Percentiles rank a stretch among this genome's conserved stretches.
Conservation (phyloP, 2,329 filamentous ascomycete genomes). For the Phialophora tarda region DNA sequence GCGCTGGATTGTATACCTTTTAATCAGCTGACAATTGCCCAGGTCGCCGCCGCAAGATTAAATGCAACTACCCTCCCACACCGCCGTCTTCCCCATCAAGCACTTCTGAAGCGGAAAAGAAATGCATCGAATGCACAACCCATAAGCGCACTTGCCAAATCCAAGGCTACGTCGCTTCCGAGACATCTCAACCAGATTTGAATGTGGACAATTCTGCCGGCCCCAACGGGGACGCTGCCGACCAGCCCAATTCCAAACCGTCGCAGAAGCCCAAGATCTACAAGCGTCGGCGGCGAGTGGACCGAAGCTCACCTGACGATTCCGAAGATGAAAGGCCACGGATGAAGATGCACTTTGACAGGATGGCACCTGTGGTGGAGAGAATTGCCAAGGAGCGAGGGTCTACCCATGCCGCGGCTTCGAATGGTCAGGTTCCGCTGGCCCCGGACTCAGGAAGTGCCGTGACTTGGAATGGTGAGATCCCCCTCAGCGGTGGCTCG, state of each 20-base stretch:
- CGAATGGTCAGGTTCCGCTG: not conserved
- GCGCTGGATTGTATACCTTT: not conserved
- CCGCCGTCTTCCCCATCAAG: slow-evolving; percentile 2
- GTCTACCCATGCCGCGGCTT: not conserved
- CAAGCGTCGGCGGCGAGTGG: slow-evolving; percentile 26
- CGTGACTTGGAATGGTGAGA: not conserved
- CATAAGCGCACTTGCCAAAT: slow-evolving; percentile 32
- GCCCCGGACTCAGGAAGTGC: not conserved
- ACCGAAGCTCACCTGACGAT: not conserved
- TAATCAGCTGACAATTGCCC: not conserved
- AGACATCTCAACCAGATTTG: not conserved
- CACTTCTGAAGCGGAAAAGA: slow-evolving; percentile 5
- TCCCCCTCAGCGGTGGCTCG: not conserved
- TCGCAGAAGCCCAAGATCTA: slow-evolving; percentile 23
- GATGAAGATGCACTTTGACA: slow-evolving; percentile 30
- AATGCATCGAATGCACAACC: slow-evolving; percentile 35
- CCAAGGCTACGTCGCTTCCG: slow-evolving; percentile 32
- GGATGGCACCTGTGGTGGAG: slow-evolving; percentile 28
- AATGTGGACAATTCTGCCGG: not conserved
- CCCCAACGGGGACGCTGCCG: not conserved
- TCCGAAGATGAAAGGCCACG: slow-evolving; percentile 14
- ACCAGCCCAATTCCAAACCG: not conserved
- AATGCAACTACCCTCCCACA: slow-evolving; percentile 34
- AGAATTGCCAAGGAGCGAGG: slow-evolving; percentile 24
- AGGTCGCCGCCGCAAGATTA: slow-evolving; percentile 41